Base-by-base conservation (phyloP, 2,329 filamentous ascomycete genomes). In the Phialophora tarda region DNA sequence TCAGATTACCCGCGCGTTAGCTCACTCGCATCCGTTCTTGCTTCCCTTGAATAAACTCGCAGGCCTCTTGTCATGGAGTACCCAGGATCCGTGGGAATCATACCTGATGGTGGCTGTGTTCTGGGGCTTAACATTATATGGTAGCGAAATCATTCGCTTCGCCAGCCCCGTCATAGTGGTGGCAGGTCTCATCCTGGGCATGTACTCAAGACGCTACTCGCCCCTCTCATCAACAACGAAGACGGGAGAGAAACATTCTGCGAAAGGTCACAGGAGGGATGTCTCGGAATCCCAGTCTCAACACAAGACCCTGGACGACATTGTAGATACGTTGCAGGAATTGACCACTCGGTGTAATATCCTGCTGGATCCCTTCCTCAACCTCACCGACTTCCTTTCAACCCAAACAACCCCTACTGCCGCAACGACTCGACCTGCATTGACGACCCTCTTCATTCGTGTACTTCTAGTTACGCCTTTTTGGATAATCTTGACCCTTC, bases 281-380 rank as follows among this genome's bases (percentile, higher is more conserved):
- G 78, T 78, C 2, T 81, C 83, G 8, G 91, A 92, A 73, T 76
- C 80, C 17, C 86, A 85, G 6, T 88, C 85, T 67, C 89, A 90
- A 66, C 92, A 97, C 74, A 97, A 97, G 82, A 97, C 93, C 59
- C 80, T 99, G 60, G 95, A 99, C 77, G 95, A 99, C 80, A 99
- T 99, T 67, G 91, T 99, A 64, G 93, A 98, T 73, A 96, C 92
- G 0, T 81, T 99, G 53, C 92, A 93, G 77, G 88, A 93, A 71
- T 92, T 99, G 72, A 98, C 94, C 0, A 91, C 90, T 4, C 86
- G 95, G 57, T 97, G 95, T 79, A 97, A 97, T 77, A 90, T 97
- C 60, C 82, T 99, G 21, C 84, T 98, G 59, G 93, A 97, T 73
- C 95, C 95, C 2, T 85, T 98, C 63, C 83, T 97, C 53, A 88